Percentiles rank a stretch among this genome's conserved stretches.
These are phyloP conservation scores for Prunus mira DNA, from an alignment of 306 rosid species.

Conservation along the genomic window DNA sequence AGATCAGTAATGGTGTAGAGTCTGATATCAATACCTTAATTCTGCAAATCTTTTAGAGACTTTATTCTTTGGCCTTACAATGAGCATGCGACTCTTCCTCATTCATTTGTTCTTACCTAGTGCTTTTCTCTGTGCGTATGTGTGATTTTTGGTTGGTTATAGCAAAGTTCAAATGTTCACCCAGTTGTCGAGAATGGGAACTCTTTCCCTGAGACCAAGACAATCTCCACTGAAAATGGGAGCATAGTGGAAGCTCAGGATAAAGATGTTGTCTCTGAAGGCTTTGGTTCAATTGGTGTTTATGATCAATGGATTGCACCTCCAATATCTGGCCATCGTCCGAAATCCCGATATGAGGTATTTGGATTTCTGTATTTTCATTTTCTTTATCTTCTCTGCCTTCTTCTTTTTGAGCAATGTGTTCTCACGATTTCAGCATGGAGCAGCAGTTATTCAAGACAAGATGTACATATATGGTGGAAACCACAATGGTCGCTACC, in stretches of 20 bases:
- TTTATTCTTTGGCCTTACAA: not conserved
- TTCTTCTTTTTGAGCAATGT: slow-evolving; percentile 32
- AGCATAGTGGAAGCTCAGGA: slow-evolving; percentile 56
- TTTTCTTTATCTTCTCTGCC: slow-evolving; percentile 5
- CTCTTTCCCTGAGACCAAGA: slow-evolving; percentile 70
- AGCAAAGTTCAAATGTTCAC: slow-evolving; percentile 65
- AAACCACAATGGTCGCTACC: slow-evolving; percentile 97
- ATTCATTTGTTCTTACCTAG: not conserved
- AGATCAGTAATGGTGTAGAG: too few relatives aligned
- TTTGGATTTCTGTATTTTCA: slow-evolving; percentile 17
- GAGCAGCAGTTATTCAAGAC: slow-evolving; percentile 81
- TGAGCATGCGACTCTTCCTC: not conserved
- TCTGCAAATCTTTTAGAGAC: not conserved
- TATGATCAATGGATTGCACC: slow-evolving; percentile 87
- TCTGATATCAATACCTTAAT: not conserved
- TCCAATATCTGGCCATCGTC: slow-evolving; percentile 65
- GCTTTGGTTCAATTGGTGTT: slow-evolving; percentile 57
- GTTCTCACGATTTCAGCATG: slow-evolving; percentile 64
- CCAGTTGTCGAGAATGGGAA: slow-evolving; percentile 69
- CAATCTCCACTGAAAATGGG: slow-evolving; percentile 70
- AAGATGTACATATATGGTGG: slow-evolving; percentile 94
- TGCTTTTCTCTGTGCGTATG: slow-evolving; percentile 12
- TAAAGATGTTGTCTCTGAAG: slow-evolving; percentile 76
- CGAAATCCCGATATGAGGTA: slow-evolving; percentile 94
- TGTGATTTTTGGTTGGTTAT: slow-evolving; percentile 23